Conservation (phyloP, 2,329 filamentous ascomycete species). For the Claviceps humidiphila region DNA sequence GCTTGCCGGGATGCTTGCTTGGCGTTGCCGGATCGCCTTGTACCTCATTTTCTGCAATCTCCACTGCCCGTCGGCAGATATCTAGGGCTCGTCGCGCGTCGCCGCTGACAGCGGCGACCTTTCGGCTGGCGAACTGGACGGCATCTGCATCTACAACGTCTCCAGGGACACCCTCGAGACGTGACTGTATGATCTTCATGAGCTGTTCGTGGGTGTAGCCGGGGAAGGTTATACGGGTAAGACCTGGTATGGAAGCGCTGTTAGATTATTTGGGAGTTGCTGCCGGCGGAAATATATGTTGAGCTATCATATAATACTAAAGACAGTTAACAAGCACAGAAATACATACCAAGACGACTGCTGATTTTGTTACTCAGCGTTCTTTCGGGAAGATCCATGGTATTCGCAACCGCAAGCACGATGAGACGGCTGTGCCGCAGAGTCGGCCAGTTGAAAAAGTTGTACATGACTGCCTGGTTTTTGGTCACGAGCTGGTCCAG, state of each 20-base stretch:
- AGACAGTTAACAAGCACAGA: background rate
- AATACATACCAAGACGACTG: slow-evolving; percentile 53
- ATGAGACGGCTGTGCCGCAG: slow-evolving; percentile 84
- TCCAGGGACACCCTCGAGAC: slow-evolving; percentile 74
- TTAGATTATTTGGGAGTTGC: background rate
- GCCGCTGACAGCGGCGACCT: slow-evolving; percentile 91
- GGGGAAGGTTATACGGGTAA: slow-evolving; percentile 92
- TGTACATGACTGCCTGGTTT: slow-evolving; percentile 99
- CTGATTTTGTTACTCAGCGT: slow-evolving; percentile 98
- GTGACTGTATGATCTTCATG: slow-evolving; percentile 94
- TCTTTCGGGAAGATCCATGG: slow-evolving; percentile 93
- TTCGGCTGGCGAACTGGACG: slow-evolving; percentile 88
- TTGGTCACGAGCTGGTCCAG: slow-evolving; percentile 94
- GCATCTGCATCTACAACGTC: slow-evolving; percentile 87
- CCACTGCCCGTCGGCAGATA: slow-evolving; percentile 88
- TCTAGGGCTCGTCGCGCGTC: slow-evolving; percentile 87
- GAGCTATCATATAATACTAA: no score
- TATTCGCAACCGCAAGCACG: slow-evolving; percentile 94
- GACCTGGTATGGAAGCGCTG: slow-evolving; percentile 25
- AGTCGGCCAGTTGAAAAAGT: slow-evolving; percentile 99
- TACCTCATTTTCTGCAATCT: slow-evolving; percentile 71
- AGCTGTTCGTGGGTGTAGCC: slow-evolving; percentile 96
- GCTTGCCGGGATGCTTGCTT: slow-evolving; percentile 32
- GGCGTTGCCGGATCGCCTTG: slow-evolving; percentile 42
- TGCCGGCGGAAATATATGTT: background rate